Evolutionary conservation across 257 asterid genomes (phyloP), one percentile per base, ranked within the genome.

Genomic region (Rauvolfia tetraphylla): DNA sequence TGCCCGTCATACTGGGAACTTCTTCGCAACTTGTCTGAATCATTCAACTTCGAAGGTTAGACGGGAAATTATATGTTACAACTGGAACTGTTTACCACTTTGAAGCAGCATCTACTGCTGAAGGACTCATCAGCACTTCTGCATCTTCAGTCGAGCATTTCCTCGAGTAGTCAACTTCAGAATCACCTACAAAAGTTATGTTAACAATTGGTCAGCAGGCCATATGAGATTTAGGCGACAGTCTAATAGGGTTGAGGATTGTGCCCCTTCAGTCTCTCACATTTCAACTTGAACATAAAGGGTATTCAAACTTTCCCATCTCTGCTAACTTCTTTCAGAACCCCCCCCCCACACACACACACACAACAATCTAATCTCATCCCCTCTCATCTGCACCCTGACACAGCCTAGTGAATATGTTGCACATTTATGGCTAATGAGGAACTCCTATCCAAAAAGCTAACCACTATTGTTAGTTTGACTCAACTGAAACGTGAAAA

Each of bases 121-220:
- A 54, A n/a, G 83, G 79, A 12, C 75, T 84, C 36, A 74, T 62
- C 33, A 79, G 86, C 42, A 53, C 59, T 80, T 81, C 80, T 25
- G 71, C 78, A 70, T 79, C 84, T 20, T 82, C 80, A 12, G 78
- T 56, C n/a, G 78, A 12, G 81, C 38, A 51, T 78, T 71, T 84
- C 68, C 78, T 42, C 39, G 87, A 54, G 72, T 78, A 80, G 48
- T 83, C 88, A 25, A 83, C 82, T 80, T 75, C 86, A 17, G 86
- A 76, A 70, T 89, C 94, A 80, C 90, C 92, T 87, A 79, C 33
- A 78, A 78, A 56, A 49, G 14, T 41, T 14, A 49, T 66, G 62
- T 20, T 2, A 59, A 31, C 22, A 72, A 57, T 17, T 5, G 75
- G 29, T 48, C 29, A 25, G 34, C 44, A 39, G 33, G 8, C 68